Evolutionary conservation across 2,329 filamentous ascomycete genomes (phyloP), one percentile per base, ranked within the genome.

Genomic region (Sclerotinia trifoliorum): DNA sequence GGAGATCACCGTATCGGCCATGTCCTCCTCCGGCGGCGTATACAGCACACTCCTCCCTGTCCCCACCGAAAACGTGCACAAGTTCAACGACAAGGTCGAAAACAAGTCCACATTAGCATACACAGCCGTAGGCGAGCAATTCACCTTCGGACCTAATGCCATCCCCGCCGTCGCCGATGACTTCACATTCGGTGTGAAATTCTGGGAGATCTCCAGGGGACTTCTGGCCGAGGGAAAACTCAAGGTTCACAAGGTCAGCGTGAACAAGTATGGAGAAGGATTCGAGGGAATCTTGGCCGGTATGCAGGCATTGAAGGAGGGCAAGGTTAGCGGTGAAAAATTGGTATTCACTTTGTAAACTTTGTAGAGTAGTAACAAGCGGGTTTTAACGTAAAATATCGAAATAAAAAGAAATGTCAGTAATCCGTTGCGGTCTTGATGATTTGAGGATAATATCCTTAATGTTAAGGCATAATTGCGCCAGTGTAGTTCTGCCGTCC

Each of bases 331-430:
- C 65, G 81, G 78, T 10, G 77, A 78, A 26, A 83, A 83, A 77
- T 73, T 83, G 62, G 82, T 83, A 1, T 82, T 81, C 71, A 80
- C 79, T 11, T 66, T 81, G 69, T 81, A 72, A 65, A 7, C 24
- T 10, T 15, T 42, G 29, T 42, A 11, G 15, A 42, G 13, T 42
- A 42, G 13, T 13, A 13, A 5, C 21, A 10, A 32, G 35, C 11
- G 5, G 39, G 4, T 19, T 26, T 2, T 32, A 21, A 6, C 21
- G 11, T 29, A 10, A 5, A 32, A 29, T 13, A n/a, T 5, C 15
- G 26, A 32, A n/a, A 39, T 39, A 26, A 15, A 39, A 24, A 21
- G 8, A 13, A 39, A 51, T 26, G 7, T 26, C 15, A 62, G n/a
- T 39, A 39, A 10, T 24, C 7, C 2, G 13, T 42, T 42, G 39